phyloP scores from a whole-genome alignment of 2,329 filamentous ascomycete species.

The Zymoseptoria ardabiliae region DNA sequence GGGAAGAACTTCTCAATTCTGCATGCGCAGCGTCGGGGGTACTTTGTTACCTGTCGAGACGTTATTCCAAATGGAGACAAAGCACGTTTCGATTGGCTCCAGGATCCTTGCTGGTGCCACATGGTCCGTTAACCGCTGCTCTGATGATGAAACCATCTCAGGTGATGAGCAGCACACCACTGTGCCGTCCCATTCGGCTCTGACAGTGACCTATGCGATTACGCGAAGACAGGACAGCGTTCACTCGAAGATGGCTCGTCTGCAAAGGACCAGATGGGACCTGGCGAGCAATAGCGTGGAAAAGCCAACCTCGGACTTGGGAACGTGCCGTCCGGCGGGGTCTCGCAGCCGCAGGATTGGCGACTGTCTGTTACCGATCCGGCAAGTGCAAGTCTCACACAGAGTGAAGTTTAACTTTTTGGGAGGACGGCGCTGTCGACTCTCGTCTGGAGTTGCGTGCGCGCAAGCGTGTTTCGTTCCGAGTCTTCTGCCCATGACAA shows the following conservation, averaged over 20 bases:
- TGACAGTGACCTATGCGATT: background rate
- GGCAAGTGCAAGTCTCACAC: background rate
- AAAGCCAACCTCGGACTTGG: background rate
- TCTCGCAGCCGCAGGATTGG: background rate
- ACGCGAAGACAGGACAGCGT: background rate
- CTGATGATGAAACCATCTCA: background rate
- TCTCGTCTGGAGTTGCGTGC: no score
- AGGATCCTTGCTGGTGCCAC: background rate
- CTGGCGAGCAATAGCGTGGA: background rate
- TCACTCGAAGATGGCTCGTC: background rate
- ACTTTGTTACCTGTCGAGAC: background rate
- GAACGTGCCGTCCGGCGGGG: background rate
- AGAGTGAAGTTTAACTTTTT: background rate
- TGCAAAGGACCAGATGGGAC: background rate
- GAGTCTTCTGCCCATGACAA: background rate
- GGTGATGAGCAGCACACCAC: background rate
- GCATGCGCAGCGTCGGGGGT: background rate
- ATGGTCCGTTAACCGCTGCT: background rate
- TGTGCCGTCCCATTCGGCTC: background rate
- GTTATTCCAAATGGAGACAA: background rate
- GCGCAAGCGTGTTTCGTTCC: background rate
- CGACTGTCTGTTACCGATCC: background rate
- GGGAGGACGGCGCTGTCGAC: background rate
- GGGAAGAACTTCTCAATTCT: background rate
- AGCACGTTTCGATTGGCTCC: background rate